Base-by-base conservation (phyloP, 2,329 filamentous ascomycete species). In the Rhexocercosporidium sp. region DNA sequence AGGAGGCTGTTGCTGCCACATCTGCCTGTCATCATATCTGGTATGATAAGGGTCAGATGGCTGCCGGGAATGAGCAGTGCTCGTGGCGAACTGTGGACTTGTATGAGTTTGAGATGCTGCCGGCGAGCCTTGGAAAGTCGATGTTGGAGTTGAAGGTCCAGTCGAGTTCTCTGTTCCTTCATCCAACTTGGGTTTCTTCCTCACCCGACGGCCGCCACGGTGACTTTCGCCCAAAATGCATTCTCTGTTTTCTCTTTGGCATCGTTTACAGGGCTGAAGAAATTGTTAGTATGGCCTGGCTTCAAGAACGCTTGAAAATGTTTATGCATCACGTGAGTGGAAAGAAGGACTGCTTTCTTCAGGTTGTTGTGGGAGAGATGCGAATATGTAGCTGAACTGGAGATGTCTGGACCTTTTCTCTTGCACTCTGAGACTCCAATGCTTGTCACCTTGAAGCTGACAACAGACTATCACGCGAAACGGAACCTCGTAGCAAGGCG, bases 171-270 rank as follows among this genome's bases (percentile, higher is more conserved):
- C 54, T 46, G 64, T 46, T n/a, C 59, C 66, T 1, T 71, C 72
- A 2, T 73, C 71, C 11, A 74, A 46, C 59, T 72, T 76, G 18
- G 71, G 71, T 49, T 76, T 77, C 68, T 77, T 77, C 47, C 74
- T 71, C 5, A 77, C 74, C 69, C 76, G 70, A 27, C 73, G 73
- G 22, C 76, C 76, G 59, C 76, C 76, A 41, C 76, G 72, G 66
- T 77, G 75, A 46, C 73, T 75, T 62, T 77, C 76, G 20, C 76
- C 76, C 0, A 77, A 69, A 7, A 77, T 65, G 65, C 76, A 77
- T 39, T 77, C 75, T 62, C 71, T 72, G 39, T 71, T 71, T 56
- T 77, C 76, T 68, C 75, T 70, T 49, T 77, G 75, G 39, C 76
- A 77, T 70, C 76, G 71, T 29, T 74, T 71, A 61, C 76, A 77